Base-by-base conservation (phyloP, 371 early-diverging fungal genomes). In the Mortierella sp. region DNA sequence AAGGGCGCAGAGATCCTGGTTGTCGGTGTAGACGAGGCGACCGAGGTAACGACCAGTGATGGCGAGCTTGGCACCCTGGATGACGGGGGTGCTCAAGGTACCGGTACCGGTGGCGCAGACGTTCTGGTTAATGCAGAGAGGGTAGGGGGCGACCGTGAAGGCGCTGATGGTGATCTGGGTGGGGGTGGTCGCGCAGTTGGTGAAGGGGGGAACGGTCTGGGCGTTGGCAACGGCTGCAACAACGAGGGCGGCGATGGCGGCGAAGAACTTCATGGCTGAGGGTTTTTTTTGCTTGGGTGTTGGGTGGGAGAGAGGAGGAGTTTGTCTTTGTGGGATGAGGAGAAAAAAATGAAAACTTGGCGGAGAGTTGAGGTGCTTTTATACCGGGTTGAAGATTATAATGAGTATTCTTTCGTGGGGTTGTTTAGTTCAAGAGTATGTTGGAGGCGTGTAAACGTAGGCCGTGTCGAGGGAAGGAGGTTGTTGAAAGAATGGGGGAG, bases 191-290 rank as follows among this genome's bases (percentile, higher is more conserved):
- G 80, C 85, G 28, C 85, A 80, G 75, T 72, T 72, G 43, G 75
- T 75, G 70, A 54, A 46, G 61, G 82, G 64, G 8, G 21, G 43
- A 40, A 40, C 43, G 43, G 43, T 31, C 54, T 80, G 80, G 69
- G 80, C 80, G 46, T 71, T 70, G 37, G 71, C 80, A 19, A 77
- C 75, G n/a, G 80, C 61, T 64, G 73, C 71, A 26, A 77, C 46
- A 69, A 79, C 57, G 71, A 80, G 76, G 26, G 80, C 67, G 5
- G 77, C 80, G 59, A 76, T 14, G 64, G 84, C 80, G 51, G 80
- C 46, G 72, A 83, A 51, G 81, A 84, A 81, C 76, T 78, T 84
- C 85, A 84, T 83, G 73, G 44, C 64, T 75, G 72, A 31, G 34
- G 46, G 4, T 4, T 40, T 40, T 40, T 40, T 34, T 50, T 72